Evolutionary conservation across 768 basidiomycete genomes (phyloP).

Genomic region (Boletus bicolor): DNA sequence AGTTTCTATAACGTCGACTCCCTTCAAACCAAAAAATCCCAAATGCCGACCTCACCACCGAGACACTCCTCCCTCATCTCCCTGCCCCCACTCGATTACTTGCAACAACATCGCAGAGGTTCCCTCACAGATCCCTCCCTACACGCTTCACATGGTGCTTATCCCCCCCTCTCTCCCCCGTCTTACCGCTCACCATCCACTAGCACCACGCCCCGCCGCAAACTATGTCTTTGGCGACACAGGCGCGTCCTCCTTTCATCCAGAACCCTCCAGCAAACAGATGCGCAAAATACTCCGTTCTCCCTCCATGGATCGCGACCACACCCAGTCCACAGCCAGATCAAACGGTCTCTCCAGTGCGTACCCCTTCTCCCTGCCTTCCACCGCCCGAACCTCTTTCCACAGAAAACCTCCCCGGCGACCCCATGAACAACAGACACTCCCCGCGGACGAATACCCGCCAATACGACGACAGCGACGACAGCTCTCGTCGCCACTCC

Average conservation of each 20-base stretch:
- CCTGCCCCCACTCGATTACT: slow-evolving; percentile 72
- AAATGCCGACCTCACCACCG: slow-evolving; percentile 17
- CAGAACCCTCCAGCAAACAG: slow-evolving; percentile 37
- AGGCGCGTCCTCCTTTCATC: slow-evolving; percentile 30
- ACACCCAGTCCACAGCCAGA: slow-evolving; percentile 17
- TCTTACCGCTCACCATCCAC: slow-evolving; percentile 23
- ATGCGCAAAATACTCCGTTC: slow-evolving; percentile 60
- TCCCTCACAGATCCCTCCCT: slow-evolving; percentile 83
- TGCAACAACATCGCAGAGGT: slow-evolving; percentile 78
- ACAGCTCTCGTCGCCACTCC: slow-evolving; percentile 69
- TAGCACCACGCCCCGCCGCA: slow-evolving; percentile 56
- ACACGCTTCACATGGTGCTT: slow-evolving; percentile 44
- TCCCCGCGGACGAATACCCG: slow-evolving; percentile 29
- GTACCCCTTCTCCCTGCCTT: slow-evolving; percentile 14
- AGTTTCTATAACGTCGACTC: too few species aligned
- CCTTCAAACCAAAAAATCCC: background rate
- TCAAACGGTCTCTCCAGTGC: slow-evolving; percentile 24
- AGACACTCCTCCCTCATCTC: slow-evolving; percentile 55
- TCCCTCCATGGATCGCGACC: slow-evolving; percentile 46
- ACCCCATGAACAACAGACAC: slow-evolving; percentile 23
- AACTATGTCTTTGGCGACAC: slow-evolving; percentile 69
- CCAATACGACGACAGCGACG: slow-evolving; percentile 54
- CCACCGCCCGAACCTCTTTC: slow-evolving; percentile 18
- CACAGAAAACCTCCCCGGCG: slow-evolving; percentile 24
- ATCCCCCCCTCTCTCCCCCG: slow-evolving; percentile 1